phyloP scores from a whole-genome alignment of 768 basidiomycete species.

The Xanthoconium stramineum region DNA sequence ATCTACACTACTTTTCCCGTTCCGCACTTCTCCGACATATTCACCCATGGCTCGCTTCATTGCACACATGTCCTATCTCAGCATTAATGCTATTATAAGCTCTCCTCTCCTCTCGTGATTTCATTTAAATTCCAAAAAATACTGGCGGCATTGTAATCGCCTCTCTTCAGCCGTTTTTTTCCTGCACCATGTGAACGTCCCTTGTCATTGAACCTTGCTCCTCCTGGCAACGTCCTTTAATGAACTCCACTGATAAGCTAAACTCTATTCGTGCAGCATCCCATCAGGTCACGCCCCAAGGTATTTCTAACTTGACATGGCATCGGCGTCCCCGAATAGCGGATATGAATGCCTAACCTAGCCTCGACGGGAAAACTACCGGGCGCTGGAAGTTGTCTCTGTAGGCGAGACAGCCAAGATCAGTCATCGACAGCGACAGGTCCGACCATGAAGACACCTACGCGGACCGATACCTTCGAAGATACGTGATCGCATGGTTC shows the following conservation, averaged over 20 bases:
- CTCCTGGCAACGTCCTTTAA: conserved; percentile 31
- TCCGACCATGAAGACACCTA: conserved; percentile 44
- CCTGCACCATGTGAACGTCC: conserved; percentile 20
- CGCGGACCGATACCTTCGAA: conserved; percentile 87
- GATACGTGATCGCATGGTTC: conserved; percentile 82
- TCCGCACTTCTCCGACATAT: conserved; percentile 13
- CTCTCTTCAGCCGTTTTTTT: conserved; percentile 8
- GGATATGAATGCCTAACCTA: conserved; percentile 32
- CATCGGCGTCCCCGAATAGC: conserved; percentile 25
- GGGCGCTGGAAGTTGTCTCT: conserved; percentile 70
- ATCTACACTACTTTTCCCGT: conserved; percentile 14
- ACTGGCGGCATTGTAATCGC: conserved; percentile 28
- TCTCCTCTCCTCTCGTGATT: conserved; percentile 15
- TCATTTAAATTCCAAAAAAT: conserved; percentile 9
- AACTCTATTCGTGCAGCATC: conserved; percentile 23
- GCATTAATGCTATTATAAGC: conserved; percentile 27
- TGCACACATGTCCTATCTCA: conserved; percentile 26
- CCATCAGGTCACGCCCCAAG: conserved; percentile 14
- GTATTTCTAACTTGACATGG: conserved; percentile 20
- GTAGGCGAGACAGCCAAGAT: conserved; percentile 6
- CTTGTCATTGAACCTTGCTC: conserved; percentile 11
- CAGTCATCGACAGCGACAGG: conserved; percentile 9
- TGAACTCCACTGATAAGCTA: conserved; percentile 19
- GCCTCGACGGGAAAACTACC: conserved; percentile 58
- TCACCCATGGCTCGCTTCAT: conserved; percentile 7